These are phyloP conservation scores for Phytophthora sojae DNA, from an alignment of 352 stramenopile species.

Conservation along the genomic window DNA sequence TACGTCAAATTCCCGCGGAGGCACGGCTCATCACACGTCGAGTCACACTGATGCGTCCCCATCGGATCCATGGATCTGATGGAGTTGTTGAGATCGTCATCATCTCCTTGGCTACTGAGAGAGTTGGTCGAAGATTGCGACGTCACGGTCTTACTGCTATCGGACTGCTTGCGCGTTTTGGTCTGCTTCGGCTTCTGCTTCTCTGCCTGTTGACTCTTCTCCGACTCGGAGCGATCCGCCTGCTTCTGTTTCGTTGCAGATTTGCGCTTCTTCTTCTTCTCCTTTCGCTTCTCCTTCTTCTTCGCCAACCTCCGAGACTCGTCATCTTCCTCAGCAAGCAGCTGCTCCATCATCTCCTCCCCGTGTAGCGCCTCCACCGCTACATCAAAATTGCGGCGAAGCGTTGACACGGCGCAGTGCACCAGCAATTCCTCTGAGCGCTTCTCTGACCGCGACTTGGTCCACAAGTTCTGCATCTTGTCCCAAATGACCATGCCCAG, in stretches of 20 bases:
- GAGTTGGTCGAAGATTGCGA: constrained; percentile 59
- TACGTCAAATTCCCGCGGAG: constrained; percentile 56
- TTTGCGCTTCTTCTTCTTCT: constrained; percentile 92
- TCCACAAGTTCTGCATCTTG: constrained; percentile 88
- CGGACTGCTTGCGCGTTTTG: constrained; percentile 32
- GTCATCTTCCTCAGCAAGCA: constrained; percentile 86
- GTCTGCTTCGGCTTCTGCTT: constrained; percentile 40
- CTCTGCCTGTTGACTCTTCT: constrained; percentile 43
- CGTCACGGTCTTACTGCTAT: constrained; percentile 38
- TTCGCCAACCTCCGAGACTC: constrained; percentile 76
- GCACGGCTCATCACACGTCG: constrained; percentile 61
- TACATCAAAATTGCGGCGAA: constrained; percentile 86
- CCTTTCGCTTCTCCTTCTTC: constrained; percentile 91
- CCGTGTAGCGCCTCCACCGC: constrained; percentile 85
- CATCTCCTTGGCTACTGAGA: constrained; percentile 49
- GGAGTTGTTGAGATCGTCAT: constrained; percentile 50
- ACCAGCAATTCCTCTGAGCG: constrained; percentile 81
- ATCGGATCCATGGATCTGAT: constrained; percentile 45
- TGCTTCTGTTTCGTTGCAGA: constrained; percentile 79
- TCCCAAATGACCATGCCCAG: constrained; percentile 91
- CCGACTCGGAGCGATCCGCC: constrained; percentile 47
- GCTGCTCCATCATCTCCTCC: constrained; percentile 89
- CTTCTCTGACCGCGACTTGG: constrained; percentile 78
- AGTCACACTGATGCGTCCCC: constrained; percentile 60
- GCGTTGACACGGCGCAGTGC: constrained; percentile 76